Evolutionary conservation across 2,329 filamentous ascomycete species (phyloP).

Genomic region (Sporothrix brunneoviolacea): DNA sequence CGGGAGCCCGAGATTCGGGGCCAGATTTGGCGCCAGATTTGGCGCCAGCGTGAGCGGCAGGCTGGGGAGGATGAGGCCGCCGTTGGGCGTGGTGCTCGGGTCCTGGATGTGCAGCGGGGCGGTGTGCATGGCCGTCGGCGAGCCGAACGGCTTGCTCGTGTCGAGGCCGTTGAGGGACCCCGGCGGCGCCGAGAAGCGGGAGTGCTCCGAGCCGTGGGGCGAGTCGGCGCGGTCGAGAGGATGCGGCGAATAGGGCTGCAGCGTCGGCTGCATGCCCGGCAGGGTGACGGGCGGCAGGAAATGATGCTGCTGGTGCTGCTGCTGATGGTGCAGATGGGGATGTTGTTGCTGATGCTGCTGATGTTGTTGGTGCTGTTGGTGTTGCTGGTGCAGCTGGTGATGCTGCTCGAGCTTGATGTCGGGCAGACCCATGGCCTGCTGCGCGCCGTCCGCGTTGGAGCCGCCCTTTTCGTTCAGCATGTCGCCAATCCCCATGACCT

Average conservation of each 20-base stretch:
- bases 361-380: not conserved
- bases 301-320: constrained; percentile 12
- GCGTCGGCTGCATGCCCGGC: constrained; percentile 19
- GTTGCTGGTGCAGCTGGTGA: constrained; percentile 10
- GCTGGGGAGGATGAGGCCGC: constrained; percentile 35
- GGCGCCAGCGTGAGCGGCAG: constrained; percentile 29
- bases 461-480: constrained; percentile 45
- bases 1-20: constrained; percentile 12
- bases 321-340: not conserved
- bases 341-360: not conserved
- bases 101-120: constrained; percentile 40
- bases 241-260: constrained; percentile 20
- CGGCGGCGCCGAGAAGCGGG: constrained; percentile 40
- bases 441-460: constrained; percentile 27
- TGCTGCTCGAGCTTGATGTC: constrained; percentile 10
- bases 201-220: constrained; percentile 54
- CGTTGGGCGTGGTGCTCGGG: constrained; percentile 30
- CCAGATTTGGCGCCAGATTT: not conserved
- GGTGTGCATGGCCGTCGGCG: constrained; percentile 42
- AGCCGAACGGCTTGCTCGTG: constrained; percentile 41
- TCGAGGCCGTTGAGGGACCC: constrained; percentile 35
- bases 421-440: constrained; percentile 25
- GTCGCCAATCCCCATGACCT: constrained; percentile 48
- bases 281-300: constrained; percentile 16
- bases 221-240: constrained; percentile 49